Conservation (phyloP, 371 early-diverging fungal species). For the Zychaea mexicana region DNA sequence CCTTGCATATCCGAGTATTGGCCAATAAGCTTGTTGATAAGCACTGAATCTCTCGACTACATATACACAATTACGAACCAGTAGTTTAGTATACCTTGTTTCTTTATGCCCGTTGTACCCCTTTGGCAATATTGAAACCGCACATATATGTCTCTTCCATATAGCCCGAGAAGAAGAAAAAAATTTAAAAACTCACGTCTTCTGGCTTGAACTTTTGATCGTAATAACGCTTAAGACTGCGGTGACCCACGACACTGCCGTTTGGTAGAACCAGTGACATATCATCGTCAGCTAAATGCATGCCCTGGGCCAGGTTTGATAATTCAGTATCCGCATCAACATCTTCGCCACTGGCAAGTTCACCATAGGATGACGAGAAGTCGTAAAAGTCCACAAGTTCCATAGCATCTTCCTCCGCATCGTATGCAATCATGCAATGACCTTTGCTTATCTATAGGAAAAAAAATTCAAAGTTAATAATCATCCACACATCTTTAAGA, state of each 20-base stretch:
- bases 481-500: no score
- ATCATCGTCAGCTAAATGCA: constrained; percentile 68
- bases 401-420: constrained; percentile 84
- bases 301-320: constrained; percentile 27
- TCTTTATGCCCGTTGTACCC: no score
- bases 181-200: constrained; percentile 37
- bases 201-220: constrained; percentile 79
- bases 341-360: constrained; percentile 49
- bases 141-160: no score
- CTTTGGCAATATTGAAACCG: no score
- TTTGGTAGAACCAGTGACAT: constrained; percentile 85
- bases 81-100: background rate
- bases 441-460: constrained; percentile 84
- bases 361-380: constrained; percentile 59
- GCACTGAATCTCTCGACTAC: constrained; percentile 46
- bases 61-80: background rate
- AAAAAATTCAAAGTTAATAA: no score
- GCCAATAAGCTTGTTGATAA: constrained; percentile 54
- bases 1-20: constrained; percentile 44
- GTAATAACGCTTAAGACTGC: constrained; percentile 82
- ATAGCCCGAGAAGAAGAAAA: background rate
- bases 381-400: constrained; percentile 95
- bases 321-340: constrained; percentile 60
- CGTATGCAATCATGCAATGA: constrained; percentile 93
- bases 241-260: constrained; percentile 85